phyloP scores from a whole-genome alignment of 108 stramenopile genomes.

The Nitzschia inconspicua region DNA sequence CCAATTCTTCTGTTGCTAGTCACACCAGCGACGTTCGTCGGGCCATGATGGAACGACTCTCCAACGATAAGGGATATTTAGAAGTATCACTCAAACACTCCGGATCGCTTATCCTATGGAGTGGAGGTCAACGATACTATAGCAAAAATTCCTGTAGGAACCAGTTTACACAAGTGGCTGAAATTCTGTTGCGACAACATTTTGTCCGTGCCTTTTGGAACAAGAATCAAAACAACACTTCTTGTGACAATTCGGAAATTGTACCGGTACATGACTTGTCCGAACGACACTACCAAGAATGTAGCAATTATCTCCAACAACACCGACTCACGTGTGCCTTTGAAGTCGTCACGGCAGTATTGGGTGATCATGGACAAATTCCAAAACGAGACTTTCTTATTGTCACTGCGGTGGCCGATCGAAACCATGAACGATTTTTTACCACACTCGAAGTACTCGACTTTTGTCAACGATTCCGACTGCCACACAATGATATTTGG shows the following conservation, averaged over 20 bases:
- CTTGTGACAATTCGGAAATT: background rate
- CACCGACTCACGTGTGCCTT: conserved; percentile 68
- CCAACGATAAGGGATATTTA: conserved; percentile 44
- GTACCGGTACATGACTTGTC: too few species aligned
- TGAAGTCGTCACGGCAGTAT: conserved; percentile 70
- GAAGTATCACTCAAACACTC: conserved; percentile 89
- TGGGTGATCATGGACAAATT: conserved; percentile 80
- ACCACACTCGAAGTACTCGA: conserved; percentile 54
- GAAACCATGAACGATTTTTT: conserved; percentile 47
- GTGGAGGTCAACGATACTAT: conserved; percentile 72
- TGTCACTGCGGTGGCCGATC: conserved; percentile 76
- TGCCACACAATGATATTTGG: conserved; percentile 88
- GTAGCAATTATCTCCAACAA: conserved; percentile 51
- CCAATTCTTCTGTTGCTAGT: too few species aligned
- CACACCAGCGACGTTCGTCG: conserved; percentile 55
- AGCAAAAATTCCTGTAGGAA: conserved; percentile 81
- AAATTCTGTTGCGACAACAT: conserved; percentile 72
- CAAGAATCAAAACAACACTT: background rate
- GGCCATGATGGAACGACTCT: conserved; percentile 52
- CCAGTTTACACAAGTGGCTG: conserved; percentile 58
- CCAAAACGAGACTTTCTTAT: conserved; percentile 75
- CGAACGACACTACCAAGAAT: conserved; percentile 56
- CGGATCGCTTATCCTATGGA: conserved; percentile 86
- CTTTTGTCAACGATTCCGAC: conserved; percentile 63
- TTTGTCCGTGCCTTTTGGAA: conserved; percentile 47